Base-by-base conservation (phyloP, 1,284 basidiomycete genomes). In the Microbotryum saponariae region DNA sequence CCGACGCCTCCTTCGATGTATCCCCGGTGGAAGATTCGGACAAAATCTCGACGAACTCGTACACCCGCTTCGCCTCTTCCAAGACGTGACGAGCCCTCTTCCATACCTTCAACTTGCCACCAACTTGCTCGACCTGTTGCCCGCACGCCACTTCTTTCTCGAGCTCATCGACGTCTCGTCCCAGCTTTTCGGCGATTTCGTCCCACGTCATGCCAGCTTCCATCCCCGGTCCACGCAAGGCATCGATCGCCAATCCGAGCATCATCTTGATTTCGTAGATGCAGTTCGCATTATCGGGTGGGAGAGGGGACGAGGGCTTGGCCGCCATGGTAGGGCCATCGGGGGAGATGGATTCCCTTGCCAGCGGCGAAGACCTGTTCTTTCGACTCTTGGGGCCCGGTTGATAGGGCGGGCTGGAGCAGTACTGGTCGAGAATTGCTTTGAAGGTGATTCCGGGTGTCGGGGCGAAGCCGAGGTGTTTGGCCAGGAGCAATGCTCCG, bases 401-500 rank as follows among this genome's bases (percentile, higher is more conserved):
- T 5, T 61, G 33, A 1, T 62, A 56, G 6, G 63, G 61, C 2
- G 61, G 59, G 3, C 52, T 51, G 23, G 51, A n/a, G 51, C 63
- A 69, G 58, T 67, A 65, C 10, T 44, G 46, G 49, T 61, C 60
- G 33, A 63, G 50, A 52, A 67, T 44, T n/a, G 51, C 33, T 37
- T 65, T 64, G 63, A 42, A 68, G n/a, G 58, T 62, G 20, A 57
- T 58, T 50, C 56, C 56, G 10, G 58, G 48, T 20, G n/a, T 27
- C 45, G 61, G 23, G 44, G 59, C 58, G 51, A 67, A 23, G 20
- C 56, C 49, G 51, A 73, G 62, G 58, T 65, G 61, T 46, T 67
- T 58, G 46, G 84, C 83, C 14, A 93, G 80, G 7, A 90, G 79
- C 18, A 87, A 81, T 0, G 89, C 87, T 2, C 84, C 86, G 56